Evolutionary conservation across 768 basidiomycete genomes (phyloP), one percentile per base, ranked within the genome.

Genomic region (Rhodotorula diobovata): DNA sequence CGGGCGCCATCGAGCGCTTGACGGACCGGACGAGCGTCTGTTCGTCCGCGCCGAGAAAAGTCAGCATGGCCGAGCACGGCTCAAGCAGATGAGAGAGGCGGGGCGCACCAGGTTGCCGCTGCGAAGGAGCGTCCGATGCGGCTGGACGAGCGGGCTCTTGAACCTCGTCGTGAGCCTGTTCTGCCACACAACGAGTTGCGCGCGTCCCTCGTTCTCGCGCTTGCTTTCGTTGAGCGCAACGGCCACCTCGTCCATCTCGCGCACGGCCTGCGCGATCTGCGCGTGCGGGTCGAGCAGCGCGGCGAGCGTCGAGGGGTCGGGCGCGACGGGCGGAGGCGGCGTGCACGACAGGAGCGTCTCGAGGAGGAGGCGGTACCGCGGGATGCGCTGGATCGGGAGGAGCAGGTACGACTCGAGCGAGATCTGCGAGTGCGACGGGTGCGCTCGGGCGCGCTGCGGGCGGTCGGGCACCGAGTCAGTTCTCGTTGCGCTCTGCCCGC

Each of bases 171-270:
- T 85, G 77, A 99, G 97, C 76, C 91, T 85, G 23, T 75, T 78
- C 81, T 93, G 92, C 91, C 90, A 93, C 78, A 90, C 87, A 28
- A 97, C 90, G 35, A 98, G 86, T 78, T 92, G 90, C 57, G 88
- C 85, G 32, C 96, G 85, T 2, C 91, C 93, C 81, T 99, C 96
- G 4, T 92, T 86, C 76, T 97, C 94, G 4, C 96, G 87, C 80
- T 97, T 98, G 72, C 93, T 92, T 82, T 99, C 96, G 80, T 99
- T 99, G 91, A 99, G 96, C 77, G 90, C 90, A 61, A 87, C 91
- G 6, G 96, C 93, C 61, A 98, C 81, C 21, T 86, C 86, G 2
- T 93, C 87, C 74, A 98, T 96, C 81, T 95, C 91, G 30, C 87
- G 83, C 55, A 96, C 81, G 12, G 94, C 94, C 67, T 86, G 87